Conservation (phyloP, 1,139 yeast species). For the Groenewaldozyma auringiensis region DNA sequence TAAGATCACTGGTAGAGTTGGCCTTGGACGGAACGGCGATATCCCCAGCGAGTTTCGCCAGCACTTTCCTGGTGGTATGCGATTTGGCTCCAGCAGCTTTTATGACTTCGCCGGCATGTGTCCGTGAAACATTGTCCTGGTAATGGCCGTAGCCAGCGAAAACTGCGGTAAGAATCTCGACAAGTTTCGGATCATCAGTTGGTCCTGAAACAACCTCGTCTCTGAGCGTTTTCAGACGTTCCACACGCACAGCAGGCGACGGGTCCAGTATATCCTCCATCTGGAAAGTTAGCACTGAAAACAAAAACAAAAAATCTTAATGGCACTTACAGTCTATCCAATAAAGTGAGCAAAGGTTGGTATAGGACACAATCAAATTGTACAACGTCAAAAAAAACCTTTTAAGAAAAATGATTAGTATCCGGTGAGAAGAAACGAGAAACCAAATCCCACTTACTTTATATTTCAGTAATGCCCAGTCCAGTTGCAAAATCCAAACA, state of each 20-base stretch:
- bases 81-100: slow-evolving; percentile 32
- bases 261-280: slow-evolving; percentile 1
- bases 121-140: slow-evolving; percentile 43
- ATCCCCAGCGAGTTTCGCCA: slow-evolving; percentile 26
- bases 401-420: no score
- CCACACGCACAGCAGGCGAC: slow-evolving; percentile 1
- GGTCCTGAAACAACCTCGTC: slow-evolving; percentile 1
- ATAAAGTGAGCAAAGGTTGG: no score
- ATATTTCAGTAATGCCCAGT: no score
- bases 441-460: no score
- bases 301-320: not conserved
- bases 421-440: no score
- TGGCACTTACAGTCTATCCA: no score
- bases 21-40: slow-evolving; percentile 16
- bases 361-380: no score
- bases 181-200: not conserved
- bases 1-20: slow-evolving; percentile 45
- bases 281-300: not conserved
- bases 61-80: slow-evolving; percentile 21
- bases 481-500: no score
- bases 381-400: no score
- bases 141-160: slow-evolving; percentile 45
- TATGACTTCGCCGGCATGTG: slow-evolving; percentile 36
- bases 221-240: slow-evolving; percentile 2
- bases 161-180: slow-evolving; percentile 27